Percentiles rank a stretch among this genome's conserved stretches.
These are phyloP conservation scores for Astragalus glycyphyllos DNA, from an alignment of 306 rosid genomes.

Conservation along the genomic window DNA sequence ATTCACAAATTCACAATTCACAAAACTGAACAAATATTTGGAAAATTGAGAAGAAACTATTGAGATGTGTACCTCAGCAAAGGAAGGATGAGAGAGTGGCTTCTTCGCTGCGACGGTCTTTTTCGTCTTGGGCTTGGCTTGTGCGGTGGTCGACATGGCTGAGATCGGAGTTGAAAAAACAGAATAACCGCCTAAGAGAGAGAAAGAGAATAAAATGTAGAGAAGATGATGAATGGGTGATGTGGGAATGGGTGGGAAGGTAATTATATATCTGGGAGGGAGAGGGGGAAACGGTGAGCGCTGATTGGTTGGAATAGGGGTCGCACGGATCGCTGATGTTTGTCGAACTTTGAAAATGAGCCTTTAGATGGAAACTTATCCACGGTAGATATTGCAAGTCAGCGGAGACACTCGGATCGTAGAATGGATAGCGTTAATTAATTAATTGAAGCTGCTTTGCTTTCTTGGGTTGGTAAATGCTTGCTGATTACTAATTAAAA, in stretches of 20 bases:
- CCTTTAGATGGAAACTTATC: slow-evolving; percentile 59
- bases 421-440: neutral
- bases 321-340: slow-evolving; percentile 58
- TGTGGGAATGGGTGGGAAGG: neutral
- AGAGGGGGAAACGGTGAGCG: slow-evolving; percentile 37
- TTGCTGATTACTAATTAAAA: too few relatives aligned
- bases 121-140: slow-evolving; percentile 41
- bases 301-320: slow-evolving; percentile 56
- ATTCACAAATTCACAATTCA: neutral
- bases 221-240: neutral
- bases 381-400: slow-evolving; percentile 48
- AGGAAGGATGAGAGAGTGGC: slow-evolving; percentile 60
- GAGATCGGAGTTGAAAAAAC: neutral
- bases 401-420: slow-evolving; percentile 39
- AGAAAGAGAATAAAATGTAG: neutral
- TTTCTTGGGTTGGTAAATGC: neutral
- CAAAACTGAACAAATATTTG: too few relatives aligned
- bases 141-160: slow-evolving; percentile 35
- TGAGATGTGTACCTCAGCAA: slow-evolving; percentile 60
- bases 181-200: neutral
- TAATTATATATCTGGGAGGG: slow-evolving; percentile 35
- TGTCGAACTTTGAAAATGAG: slow-evolving; percentile 52
- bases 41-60: neutral
- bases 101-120: slow-evolving; percentile 44
- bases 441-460: neutral